Base-by-base conservation (phyloP, 305 asterid species). In the Fraxinus ornus region DNA sequence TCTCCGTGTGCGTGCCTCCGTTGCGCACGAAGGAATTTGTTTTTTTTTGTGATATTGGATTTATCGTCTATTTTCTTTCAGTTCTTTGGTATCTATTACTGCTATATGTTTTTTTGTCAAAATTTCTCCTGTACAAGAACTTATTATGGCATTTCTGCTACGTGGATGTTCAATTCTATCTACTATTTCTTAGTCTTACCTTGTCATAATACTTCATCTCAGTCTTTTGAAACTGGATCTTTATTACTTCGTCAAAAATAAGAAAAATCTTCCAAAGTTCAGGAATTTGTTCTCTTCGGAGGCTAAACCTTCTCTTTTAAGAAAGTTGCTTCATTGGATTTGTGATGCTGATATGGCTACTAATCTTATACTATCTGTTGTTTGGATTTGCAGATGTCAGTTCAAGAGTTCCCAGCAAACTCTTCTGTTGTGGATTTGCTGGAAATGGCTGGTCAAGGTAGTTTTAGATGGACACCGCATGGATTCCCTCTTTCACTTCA, bases 341-440 rank as follows among this genome's bases (percentile, higher is more conserved):
- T 44, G 52, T 73, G 26, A 28, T 55, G n/a, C 37, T 19, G 22
- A 22, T 55, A 52, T 80, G 33, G 33, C 55, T 44, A 5, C n/a
- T 44, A 13, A 12, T 44, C 55, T 12, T 12, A 12, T 44, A 44
- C 28, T 62, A 26, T 70, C 77, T 47, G 80, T 64, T 64, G 33
- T 66, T 66, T 26, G 80, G 71, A 68, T 21, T 68, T 87, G 89
- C 93, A 97, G 99, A 97, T 97, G 98, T 97, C 98, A 2, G 98
- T 97, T 78, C 98, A 92, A 77, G 99, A 96, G 83, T 93, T 92
- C 22, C 85, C 94, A 2, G 90, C 93, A 35, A 90, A 92, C 87
- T 90, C 99, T 28, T 91, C 98, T 0, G 76, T 97, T 19, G 90
- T 81, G 92, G 97, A 97, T 80, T 5, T 35, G 7, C 5, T 35